These are phyloP conservation scores for Diaporthe sp. DNA, from an alignment of 2,329 filamentous ascomycete species.

Conservation along the genomic window DNA sequence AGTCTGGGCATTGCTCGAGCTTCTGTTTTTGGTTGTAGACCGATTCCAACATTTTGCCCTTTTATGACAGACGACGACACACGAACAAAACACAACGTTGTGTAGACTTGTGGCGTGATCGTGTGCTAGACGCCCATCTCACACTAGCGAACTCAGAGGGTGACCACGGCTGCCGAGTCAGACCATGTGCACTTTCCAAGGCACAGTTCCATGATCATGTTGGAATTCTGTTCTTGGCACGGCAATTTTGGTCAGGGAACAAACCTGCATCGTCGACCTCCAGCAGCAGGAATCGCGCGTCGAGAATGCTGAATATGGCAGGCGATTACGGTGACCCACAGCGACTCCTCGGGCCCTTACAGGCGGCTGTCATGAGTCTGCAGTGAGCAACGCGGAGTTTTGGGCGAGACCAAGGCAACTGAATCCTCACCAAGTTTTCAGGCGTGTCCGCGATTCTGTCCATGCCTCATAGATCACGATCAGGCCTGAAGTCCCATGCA, in stretches of 20 bases:
- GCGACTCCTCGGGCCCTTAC: not conserved
- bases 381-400: not conserved
- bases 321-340: not conserved
- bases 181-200: not conserved
- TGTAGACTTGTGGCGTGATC: not conserved
- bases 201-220: not conserved
- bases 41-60: not conserved
- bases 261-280: not conserved
- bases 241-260: not conserved
- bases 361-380: too few species aligned
- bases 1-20: conserved; percentile 11
- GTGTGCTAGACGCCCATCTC: not conserved
- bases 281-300: not conserved
- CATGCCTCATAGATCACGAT: not conserved
- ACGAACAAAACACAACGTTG: not conserved
- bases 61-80: not conserved
- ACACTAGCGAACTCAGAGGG: conserved; percentile 9
- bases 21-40: conserved; percentile 16
- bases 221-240: conserved; percentile 17
- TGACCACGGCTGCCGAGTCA: not conserved
- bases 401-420: not conserved
- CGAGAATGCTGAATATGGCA: not conserved
- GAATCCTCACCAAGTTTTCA: too few species aligned
- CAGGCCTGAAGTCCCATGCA: not conserved
- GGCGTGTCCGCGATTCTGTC: not conserved